Percentiles rank a stretch among this genome's conserved stretches.
Conservation (phyloP, 1,284 basidiomycete genomes). For the Malassezia brasiliensis region DNA sequence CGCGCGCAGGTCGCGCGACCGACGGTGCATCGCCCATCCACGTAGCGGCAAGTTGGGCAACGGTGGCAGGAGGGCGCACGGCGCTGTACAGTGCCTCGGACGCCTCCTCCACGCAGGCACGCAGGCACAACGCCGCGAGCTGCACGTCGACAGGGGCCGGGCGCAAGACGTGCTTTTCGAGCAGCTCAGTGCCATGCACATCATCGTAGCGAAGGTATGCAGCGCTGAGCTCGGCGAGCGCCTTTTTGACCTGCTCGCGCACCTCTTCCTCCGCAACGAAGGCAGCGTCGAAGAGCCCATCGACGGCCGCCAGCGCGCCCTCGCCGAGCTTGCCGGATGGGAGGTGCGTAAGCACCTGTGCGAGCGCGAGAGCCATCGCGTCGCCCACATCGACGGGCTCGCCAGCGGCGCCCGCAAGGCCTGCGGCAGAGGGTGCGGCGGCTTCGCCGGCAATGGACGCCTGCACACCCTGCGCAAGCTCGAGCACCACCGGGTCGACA, state of each 20-base stretch:
- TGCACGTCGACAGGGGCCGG: slow-evolving; percentile 60
- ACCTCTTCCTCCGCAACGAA: slow-evolving; percentile 52
- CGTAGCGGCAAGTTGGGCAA: slow-evolving; percentile 65
- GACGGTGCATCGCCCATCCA: slow-evolving; percentile 63
- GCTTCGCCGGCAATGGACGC: slow-evolving; percentile 56
- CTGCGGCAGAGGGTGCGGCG: slow-evolving; percentile 10
- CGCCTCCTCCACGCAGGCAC: slow-evolving; percentile 54
- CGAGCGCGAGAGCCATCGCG: slow-evolving; percentile 66
- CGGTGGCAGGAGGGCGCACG: slow-evolving; percentile 55
- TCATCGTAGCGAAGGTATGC: slow-evolving; percentile 59
- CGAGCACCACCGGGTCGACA: slow-evolving; percentile 66
- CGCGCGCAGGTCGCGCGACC: slow-evolving; percentile 72
- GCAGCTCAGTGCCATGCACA: slow-evolving; percentile 60
- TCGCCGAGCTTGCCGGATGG: slow-evolving; percentile 65
- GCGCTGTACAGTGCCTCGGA: slow-evolving; percentile 62
- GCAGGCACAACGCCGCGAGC: slow-evolving; percentile 54
- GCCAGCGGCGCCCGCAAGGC: background rate
- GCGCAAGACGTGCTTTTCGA: slow-evolving; percentile 56
- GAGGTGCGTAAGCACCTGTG: slow-evolving; percentile 63
- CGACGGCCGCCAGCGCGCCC: slow-evolving; percentile 61
- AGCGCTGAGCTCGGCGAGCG: slow-evolving; percentile 61
- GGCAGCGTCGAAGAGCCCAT: slow-evolving; percentile 67
- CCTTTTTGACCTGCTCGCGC: slow-evolving; percentile 50
- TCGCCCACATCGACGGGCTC: slow-evolving; percentile 50
- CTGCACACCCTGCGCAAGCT: slow-evolving; percentile 56